Evolutionary conservation across 2,329 filamentous ascomycete genomes (phyloP).

Genomic region (Venturia effusa): DNA sequence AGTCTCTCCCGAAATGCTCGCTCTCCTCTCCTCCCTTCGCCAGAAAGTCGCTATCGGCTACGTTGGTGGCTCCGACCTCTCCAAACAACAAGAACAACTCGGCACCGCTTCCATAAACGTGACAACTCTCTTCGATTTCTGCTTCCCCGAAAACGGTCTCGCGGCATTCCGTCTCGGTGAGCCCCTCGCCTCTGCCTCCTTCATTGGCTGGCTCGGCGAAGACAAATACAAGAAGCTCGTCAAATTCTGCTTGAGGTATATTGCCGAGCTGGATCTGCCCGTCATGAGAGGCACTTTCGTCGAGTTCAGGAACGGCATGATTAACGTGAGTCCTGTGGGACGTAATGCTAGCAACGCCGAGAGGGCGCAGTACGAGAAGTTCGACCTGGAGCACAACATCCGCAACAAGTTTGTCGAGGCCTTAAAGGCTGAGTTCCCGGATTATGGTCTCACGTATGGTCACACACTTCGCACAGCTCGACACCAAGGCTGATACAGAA

Average conservation of each 20-base stretch:
- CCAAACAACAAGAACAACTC: constrained; percentile 94
- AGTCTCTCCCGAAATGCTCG: constrained; percentile 71
- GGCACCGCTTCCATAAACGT: constrained; percentile 59
- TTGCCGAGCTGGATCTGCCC: constrained; percentile 74
- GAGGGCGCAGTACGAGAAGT: constrained; percentile 70
- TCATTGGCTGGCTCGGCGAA: constrained; percentile 89
- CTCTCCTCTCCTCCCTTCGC: constrained; percentile 67
- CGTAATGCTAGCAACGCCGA: constrained; percentile 76
- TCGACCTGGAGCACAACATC: constrained; percentile 67
- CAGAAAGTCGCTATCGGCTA: constrained; percentile 83
- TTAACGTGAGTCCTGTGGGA: constrained; percentile 75
- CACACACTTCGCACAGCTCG: background rate
- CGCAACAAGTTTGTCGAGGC: constrained; percentile 64
- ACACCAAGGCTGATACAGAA: background rate
- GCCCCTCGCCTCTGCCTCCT: constrained; percentile 65
- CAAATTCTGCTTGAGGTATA: constrained; percentile 67
- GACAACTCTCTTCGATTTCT: constrained; percentile 87
- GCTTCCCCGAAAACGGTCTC: constrained; percentile 93
- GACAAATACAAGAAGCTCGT: constrained; percentile 69
- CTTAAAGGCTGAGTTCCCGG: constrained; percentile 69
- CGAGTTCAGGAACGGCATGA: constrained; percentile 86
- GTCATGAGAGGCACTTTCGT: constrained; percentile 76
- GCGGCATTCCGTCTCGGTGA: constrained; percentile 78
- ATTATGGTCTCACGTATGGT: constrained; percentile 76
- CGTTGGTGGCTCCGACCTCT: constrained; percentile 84